Evolutionary conservation across 768 basidiomycete species (phyloP), one percentile per base, ranked within the genome.

Genomic region (Lentinula raphanica): DNA sequence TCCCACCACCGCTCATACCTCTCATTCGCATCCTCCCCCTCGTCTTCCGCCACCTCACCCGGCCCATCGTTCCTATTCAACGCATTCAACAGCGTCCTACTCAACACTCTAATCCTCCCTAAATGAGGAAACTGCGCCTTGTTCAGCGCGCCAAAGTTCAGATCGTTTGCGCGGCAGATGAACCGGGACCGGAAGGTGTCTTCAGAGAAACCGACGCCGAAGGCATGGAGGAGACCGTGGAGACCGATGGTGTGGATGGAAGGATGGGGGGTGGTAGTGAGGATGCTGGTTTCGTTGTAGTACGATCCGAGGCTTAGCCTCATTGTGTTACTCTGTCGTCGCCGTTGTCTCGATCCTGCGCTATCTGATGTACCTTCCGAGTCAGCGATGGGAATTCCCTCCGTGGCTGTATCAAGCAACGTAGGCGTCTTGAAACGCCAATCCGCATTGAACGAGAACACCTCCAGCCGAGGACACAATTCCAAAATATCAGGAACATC

Each of bases 1-100:
- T 74, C 75, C 80, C 83, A 87, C 90, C 90, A 91, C 48, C 77
- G 72, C 62, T 84, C 83, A n/a, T n/a, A n/a, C 84, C 88, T 91
- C 29, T 89, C 72, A 59, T 79, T 74, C 66, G 76, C 51, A 5
- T 56, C 62, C 12, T 60, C 60, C 73, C 31, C 38, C 15, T 44
- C 58, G 12, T 68, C 67, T 13, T 69, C 74, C 59, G 67, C 68
- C 59, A 61, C 73, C n/a, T n/a, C n/a, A n/a, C n/a, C n/a, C 54
- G 66, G 88, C 68, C 64, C 89, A 70, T 74, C 81, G 50, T 63
- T 79, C 17, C 72, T 69, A 51, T 90, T 84, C 55, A 92, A 69
- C 49, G 83, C 83, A 23, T 71, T 69, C 49, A 91, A 65, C 68
- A 90, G 69, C 15, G 70, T 72, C 28, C 79, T 68, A 58, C 77